Evolutionary conservation across 805 yeast genomes (phyloP).

Genomic region (Starmerella vaccinii): DNA sequence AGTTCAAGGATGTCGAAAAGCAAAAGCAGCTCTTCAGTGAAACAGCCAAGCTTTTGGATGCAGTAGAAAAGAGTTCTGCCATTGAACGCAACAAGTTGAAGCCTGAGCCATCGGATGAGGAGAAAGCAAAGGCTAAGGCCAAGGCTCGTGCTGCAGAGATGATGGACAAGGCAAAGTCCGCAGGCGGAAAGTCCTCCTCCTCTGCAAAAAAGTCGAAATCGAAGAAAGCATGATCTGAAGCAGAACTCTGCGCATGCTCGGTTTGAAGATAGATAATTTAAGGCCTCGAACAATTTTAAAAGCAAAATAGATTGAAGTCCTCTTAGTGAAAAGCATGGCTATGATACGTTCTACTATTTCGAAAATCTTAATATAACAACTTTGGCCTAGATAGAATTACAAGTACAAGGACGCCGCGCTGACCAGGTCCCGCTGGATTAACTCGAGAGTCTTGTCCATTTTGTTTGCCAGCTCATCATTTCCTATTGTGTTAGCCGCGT

Average conservation of each 20-base stretch:
- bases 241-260: no score
- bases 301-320: not conserved
- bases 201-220: not conserved
- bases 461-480: slow-evolving; percentile 75
- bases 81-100: slow-evolving; percentile 42
- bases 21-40: slow-evolving; percentile 51
- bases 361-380: no score
- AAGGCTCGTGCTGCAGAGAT: slow-evolving; percentile 6
- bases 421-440: slow-evolving; percentile 91
- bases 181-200: not conserved
- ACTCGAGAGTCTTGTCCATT: slow-evolving; percentile 73
- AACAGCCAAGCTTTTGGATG: slow-evolving; percentile 48
- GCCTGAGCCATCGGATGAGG: slow-evolving; percentile 10
- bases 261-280: no score
- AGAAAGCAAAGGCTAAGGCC: slow-evolving; percentile 9
- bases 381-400: no score
- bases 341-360: not conserved
- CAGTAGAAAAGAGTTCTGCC: slow-evolving; percentile 63
- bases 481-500: slow-evolving; percentile 91
- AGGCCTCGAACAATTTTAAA: no score
- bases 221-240: not conserved
- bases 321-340: not conserved
- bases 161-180: slow-evolving; percentile 8
- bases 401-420: slow-evolving; percentile 89
- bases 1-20: slow-evolving; percentile 50